Base-by-base conservation (phyloP, 2,329 filamentous ascomycete species). In the Aureobasidium zeae region DNA sequence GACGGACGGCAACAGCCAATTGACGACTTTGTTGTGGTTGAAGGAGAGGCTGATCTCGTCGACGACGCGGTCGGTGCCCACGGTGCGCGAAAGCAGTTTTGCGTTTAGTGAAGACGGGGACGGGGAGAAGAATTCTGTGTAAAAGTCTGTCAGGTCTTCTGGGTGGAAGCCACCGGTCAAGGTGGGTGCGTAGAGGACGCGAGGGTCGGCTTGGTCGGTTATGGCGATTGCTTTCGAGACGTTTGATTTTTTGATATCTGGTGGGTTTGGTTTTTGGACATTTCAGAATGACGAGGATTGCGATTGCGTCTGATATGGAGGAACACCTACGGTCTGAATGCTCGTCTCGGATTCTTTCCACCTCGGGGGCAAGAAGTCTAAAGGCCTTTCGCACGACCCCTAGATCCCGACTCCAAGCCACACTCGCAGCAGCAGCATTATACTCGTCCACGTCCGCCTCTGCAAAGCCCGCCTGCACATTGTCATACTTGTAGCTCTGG, bases 401-500 rank as follows among this genome's bases (percentile, higher is more conserved):
- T 46, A 88, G 55, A 25, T 76, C 79, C 6, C 83, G 69, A n/a
- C 71, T 76, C 72, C 79, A 86, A 0, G 83, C 81, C 15, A 86
- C 55, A n/a, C 73, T 71, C 2, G 80, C 74, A 0, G 73, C 72
- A 3, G 83, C 66, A 8, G 71, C 66, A 50, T 86, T 73, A 52
- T 77, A 86, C 51, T 81, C 75, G 2, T 83, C 77, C 22, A 83
- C 58, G 45, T 85, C 76, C 15, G 72, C 70, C 60, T 87, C 82
- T 0, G 83, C 83, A 49, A 88, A 87, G 0, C 83, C 83, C 0
- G 76, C 63, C 38, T 76, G 64, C 0, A 63, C 74, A 48, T 69
- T 66, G 9, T 70, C 66, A 51, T 81, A 81, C 0, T 69, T 69
- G 54, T 71, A 78, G 3, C 69, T 62, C 13, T 45, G 24, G 12